A percentile compares a stretch with the other conserved stretches of the same genome.
Evolutionary conservation across 1,139 yeast genomes (phyloP).

Genomic region (Wickerhamomyces sp.): DNA sequence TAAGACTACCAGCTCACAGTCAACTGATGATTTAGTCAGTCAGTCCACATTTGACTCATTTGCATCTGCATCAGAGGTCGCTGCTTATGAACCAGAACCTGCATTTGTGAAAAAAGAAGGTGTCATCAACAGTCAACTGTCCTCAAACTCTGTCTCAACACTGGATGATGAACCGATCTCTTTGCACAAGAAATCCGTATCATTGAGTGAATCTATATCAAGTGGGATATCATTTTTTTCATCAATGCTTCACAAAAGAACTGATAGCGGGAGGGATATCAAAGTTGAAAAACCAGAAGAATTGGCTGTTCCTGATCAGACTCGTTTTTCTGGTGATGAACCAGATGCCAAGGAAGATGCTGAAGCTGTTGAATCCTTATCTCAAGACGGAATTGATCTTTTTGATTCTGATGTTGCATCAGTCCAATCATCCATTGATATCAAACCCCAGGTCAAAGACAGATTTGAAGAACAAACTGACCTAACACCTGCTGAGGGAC

Average conservation of each 20-base stretch:
- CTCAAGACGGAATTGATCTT: not conserved
- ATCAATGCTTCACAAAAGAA: constrained; percentile 7
- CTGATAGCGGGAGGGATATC: not conserved
- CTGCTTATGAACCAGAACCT: constrained; percentile 23
- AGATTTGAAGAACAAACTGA: not conserved
- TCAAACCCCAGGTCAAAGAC: not conserved
- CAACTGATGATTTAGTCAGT: constrained; percentile 14
- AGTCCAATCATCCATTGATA: not conserved
- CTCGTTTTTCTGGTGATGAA: too few species aligned
- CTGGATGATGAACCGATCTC: constrained; percentile 20
- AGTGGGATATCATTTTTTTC: constrained; percentile 12
- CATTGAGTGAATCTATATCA: constrained; percentile 18
- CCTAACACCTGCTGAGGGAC: not conserved
- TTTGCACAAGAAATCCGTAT: constrained; percentile 14
- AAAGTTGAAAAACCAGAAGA: not conserved
- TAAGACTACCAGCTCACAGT: constrained; percentile 4
- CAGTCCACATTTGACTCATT: constrained; percentile 17
- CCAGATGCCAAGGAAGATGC: not conserved
- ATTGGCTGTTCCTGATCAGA: too few species aligned
- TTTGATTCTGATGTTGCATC: not conserved
- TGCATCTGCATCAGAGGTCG: constrained; percentile 21
- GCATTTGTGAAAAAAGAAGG: constrained; percentile 7
- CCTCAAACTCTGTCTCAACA: constrained; percentile 29
- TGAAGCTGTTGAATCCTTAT: not conserved
- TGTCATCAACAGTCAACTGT: constrained; percentile 22